Percentiles rank a stretch among this genome's conserved stretches.
phyloP scores from a whole-genome alignment of 1,284 basidiomycete genomes.

The Moniliella sp. region DNA sequence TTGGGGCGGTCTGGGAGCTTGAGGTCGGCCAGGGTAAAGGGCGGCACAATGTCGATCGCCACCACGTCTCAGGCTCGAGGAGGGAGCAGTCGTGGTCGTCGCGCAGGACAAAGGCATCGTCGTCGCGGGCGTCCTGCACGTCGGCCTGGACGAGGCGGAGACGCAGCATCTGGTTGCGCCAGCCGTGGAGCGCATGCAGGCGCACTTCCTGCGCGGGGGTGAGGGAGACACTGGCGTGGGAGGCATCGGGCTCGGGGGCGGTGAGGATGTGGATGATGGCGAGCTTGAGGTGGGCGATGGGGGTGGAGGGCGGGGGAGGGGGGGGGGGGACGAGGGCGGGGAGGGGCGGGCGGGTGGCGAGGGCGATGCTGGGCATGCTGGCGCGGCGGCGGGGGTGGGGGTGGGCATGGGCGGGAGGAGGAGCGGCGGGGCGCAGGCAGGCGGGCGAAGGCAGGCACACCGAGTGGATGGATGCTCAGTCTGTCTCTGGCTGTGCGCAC shows the following conservation, averaged over 20 bases:
- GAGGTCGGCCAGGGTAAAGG: slow-evolving; percentile 12
- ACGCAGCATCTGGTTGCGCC: slow-evolving; percentile 26
- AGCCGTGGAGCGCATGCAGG: slow-evolving; percentile 23
- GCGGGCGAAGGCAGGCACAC: too few relatives aligned
- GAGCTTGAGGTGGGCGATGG: slow-evolving; percentile 17
- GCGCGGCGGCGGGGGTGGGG: too few relatives aligned
- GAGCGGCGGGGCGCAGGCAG: too few relatives aligned
- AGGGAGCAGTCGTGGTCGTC: slow-evolving; percentile 29
- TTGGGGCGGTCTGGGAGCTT: slow-evolving; percentile 15
- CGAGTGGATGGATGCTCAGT: too few relatives aligned
- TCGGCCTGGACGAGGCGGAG: slow-evolving; percentile 25
- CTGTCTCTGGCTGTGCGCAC: too few relatives aligned
- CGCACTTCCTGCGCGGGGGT: slow-evolving; percentile 19
- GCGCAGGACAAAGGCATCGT: slow-evolving; percentile 17
- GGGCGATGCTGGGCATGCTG: slow-evolving; percentile 12
- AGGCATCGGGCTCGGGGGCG: neutral
- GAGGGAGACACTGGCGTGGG: slow-evolving; percentile 1
- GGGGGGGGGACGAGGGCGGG: slow-evolving; percentile 25
- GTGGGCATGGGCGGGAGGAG: too few relatives aligned
- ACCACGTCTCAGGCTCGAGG: slow-evolving; percentile 28
- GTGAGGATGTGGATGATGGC: slow-evolving; percentile 20
- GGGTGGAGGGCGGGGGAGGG: slow-evolving; percentile 13
- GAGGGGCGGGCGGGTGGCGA: slow-evolving; percentile 17
- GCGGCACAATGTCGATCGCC: slow-evolving; percentile 9
- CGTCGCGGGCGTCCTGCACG: slow-evolving; percentile 7